Conservation (phyloP, 345 rosid genomes). For the Sapria himalayana region DNA sequence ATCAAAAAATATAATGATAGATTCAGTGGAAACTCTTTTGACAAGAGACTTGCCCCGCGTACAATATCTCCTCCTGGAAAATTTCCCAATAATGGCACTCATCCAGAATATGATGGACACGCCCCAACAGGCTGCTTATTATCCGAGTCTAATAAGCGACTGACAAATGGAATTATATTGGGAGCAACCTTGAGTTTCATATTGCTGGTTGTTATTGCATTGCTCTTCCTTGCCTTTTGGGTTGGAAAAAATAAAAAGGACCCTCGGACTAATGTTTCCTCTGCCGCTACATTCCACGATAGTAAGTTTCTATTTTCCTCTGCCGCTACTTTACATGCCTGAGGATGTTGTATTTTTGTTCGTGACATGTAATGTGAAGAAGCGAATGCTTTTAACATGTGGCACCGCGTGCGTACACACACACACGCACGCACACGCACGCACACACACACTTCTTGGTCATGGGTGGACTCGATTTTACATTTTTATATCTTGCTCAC, state of each 20-base stretch:
- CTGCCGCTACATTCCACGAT: too few species aligned
- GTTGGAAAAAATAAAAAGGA: conserved; percentile 8
- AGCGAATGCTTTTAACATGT: too few species aligned
- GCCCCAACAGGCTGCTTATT: conserved; percentile 16
- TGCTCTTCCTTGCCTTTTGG: conserved; percentile 33
- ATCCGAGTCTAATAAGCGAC: conserved; percentile 28
- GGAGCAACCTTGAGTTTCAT: conserved; percentile 52
- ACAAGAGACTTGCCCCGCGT: conserved; percentile 59
- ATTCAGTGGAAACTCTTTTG: conserved; percentile 65
- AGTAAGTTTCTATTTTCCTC: too few species aligned
- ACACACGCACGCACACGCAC: too few species aligned
- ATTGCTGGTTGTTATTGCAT: conserved; percentile 24
- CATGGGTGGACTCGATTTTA: too few species aligned
- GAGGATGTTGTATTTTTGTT: too few species aligned
- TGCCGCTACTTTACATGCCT: too few species aligned
- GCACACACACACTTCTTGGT: too few species aligned
- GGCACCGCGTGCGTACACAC: too few species aligned
- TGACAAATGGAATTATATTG: conserved; percentile 36
- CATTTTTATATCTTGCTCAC: too few species aligned
- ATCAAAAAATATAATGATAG: conserved; percentile 31
- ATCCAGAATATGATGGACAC: conserved; percentile 21
- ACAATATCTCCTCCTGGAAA: conserved; percentile 39
- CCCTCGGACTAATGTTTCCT: too few species aligned
- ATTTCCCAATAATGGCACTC: conserved; percentile 21
- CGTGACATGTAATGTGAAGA: too few species aligned